phyloP scores from a whole-genome alignment of 352 stramenopile genomes.

The Pilasporangium apinafurcum region DNA sequence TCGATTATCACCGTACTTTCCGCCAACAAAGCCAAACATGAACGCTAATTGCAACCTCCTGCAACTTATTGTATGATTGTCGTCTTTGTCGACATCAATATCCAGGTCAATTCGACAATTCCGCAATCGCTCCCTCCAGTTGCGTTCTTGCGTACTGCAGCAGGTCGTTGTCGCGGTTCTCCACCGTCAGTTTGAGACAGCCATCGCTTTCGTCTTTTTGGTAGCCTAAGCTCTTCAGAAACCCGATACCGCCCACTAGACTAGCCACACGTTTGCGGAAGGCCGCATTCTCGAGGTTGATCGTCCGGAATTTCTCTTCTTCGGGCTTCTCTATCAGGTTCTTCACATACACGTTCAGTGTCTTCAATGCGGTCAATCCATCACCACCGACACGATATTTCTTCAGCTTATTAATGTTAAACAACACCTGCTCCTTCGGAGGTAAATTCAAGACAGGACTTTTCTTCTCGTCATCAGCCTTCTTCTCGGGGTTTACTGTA shows the following conservation, averaged over 20 bases:
- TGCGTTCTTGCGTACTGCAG: conserved; percentile 53
- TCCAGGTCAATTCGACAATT: conserved; percentile 34
- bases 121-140: conserved; percentile 51
- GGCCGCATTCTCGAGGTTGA: conserved; percentile 87
- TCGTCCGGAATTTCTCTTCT: conserved; percentile 87
- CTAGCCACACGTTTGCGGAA: conserved; percentile 87
- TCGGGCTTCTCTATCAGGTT: conserved; percentile 85
- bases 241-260: conserved; percentile 74
- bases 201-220: conserved; percentile 75
- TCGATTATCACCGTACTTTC: too few species aligned
- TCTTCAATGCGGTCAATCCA: conserved; percentile 76
- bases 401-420: conserved; percentile 76
- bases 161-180: conserved; percentile 53
- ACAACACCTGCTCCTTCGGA: conserved; percentile 63
- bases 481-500: conserved; percentile 19
- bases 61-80: too few species aligned
- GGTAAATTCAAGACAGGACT: conserved; percentile 26
- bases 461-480: too few species aligned
- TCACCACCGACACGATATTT: conserved; percentile 82
- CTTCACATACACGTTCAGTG: conserved; percentile 82
- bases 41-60: too few species aligned
- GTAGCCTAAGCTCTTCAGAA: conserved; percentile 88
- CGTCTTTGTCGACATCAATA: neutral
- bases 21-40: too few species aligned
- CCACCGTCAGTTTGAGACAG: conserved; percentile 50